Evolutionary conservation across 2,329 filamentous ascomycete species (phyloP), one percentile per base, ranked within the genome.

Genomic region (Triangularia setosa): DNA sequence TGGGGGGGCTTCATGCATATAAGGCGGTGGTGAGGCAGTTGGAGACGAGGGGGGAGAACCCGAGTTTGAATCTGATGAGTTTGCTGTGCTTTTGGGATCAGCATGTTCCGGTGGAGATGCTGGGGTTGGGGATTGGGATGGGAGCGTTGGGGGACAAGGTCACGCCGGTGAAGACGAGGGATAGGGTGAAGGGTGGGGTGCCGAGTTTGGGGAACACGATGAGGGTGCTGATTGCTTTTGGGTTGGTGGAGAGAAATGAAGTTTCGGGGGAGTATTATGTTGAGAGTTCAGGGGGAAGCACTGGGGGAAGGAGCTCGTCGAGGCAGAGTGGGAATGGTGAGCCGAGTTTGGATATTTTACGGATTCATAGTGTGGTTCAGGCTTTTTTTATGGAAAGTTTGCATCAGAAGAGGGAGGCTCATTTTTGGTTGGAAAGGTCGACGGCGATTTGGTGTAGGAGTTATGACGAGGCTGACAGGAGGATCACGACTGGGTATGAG

Each of bases 81-180:
- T 75, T 91, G 12, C 74, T 91, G 14, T 84, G 84, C 1, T 90
- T 90, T 70, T 86, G 89, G 61, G 84, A 85, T 48, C 85, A 87
- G 62, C 81, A 87, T 63, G 79, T 90, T 4, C 89, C 89, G 0
- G 85, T 90, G 23, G 87, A 87, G 62, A 84, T 91, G 79, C 76
- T 91, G 12, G 78, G 77, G 28, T 77, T 89, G 16, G 87, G 87
- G 73, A 73, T 69, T 0, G 76, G 76, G 55, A 79, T 76, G 0
- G 73, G 84, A 3, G 76, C 77, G 55, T 79, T 76, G 0, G 73
- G 84, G 4, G 80, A 82, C 67, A 79, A 76, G 27, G 70, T 74
- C 28, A 81, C 82, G 1, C 80, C 80, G 0, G 76, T 84, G 48
- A 81, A 79, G 70, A 79, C 80, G 0, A 71, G 72, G 4, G 80